Evolutionary conservation across 257 asterid species (phyloP).

Genomic region (Asclepias syriaca): DNA sequence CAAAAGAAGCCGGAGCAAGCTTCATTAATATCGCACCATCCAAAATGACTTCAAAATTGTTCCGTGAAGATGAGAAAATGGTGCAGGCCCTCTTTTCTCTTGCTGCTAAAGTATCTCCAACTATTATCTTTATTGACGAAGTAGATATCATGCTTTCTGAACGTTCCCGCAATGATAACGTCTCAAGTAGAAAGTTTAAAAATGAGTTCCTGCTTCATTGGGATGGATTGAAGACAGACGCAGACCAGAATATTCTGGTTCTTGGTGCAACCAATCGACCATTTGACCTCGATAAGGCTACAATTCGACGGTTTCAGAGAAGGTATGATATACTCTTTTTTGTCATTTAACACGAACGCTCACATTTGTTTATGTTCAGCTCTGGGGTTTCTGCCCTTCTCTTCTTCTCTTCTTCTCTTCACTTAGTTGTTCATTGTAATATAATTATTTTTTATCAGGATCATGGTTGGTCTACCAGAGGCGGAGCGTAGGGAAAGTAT

Average conservation of each 20-base stretch:
- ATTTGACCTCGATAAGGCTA: slow-evolving; percentile 91
- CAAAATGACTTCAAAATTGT: slow-evolving; percentile 83
- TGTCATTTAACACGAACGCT: background rate
- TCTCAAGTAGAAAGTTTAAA: slow-evolving; percentile 61
- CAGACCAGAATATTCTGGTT: slow-evolving; percentile 78
- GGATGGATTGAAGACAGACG: slow-evolving; percentile 72
- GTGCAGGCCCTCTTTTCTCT: slow-evolving; percentile 78
- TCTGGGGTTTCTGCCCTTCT: background rate
- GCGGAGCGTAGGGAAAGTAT: slow-evolving; percentile 65
- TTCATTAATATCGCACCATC: slow-evolving; percentile 83
- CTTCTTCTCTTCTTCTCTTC: background rate
- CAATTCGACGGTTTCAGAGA: slow-evolving; percentile 84
- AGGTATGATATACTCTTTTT: slow-evolving; percentile 36
- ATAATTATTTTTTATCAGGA: slow-evolving; percentile 26
- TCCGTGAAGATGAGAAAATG: slow-evolving; percentile 91
- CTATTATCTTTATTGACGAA: slow-evolving; percentile 88
- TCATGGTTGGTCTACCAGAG: slow-evolving; percentile 83
- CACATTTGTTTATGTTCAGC: too few species aligned
- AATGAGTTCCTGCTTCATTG: slow-evolving; percentile 90
- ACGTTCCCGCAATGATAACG: slow-evolving; percentile 11
- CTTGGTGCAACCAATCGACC: slow-evolving; percentile 93
- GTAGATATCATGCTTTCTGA: slow-evolving; percentile 95
- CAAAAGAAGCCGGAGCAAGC: slow-evolving; percentile 88
- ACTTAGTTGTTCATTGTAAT: background rate
- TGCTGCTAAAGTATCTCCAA: slow-evolving; percentile 84